phyloP scores from a whole-genome alignment of 768 basidiomycete genomes.

The Lactarius hengduanensis region DNA sequence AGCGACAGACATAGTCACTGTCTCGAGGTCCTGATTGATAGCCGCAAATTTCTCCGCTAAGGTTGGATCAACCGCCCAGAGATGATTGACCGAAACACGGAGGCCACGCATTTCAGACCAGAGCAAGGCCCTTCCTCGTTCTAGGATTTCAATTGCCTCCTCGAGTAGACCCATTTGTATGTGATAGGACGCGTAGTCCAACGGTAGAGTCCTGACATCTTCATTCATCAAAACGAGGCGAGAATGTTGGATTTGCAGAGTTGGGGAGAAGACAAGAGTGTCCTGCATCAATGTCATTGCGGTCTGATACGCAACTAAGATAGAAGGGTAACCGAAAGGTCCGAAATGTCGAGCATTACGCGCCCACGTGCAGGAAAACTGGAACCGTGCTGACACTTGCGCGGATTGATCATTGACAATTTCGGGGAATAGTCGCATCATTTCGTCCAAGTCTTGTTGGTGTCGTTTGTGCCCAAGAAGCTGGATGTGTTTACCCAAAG shows the following conservation, averaged over 20 bases:
- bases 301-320: not conserved
- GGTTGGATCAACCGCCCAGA: not conserved
- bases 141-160: not conserved
- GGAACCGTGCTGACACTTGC: not conserved
- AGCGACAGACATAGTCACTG: not conserved
- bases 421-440: not conserved
- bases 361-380: not conserved
- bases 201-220: not conserved
- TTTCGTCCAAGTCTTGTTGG: slow-evolving; percentile 2
- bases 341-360: fast-evolving
- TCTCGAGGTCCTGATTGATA: not conserved
- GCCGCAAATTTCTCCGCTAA: not conserved
- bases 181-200: not conserved
- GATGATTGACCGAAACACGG: not conserved
- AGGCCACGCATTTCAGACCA: slow-evolving; percentile 9
- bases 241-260: slow-evolving; percentile 11
- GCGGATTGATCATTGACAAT: not conserved
- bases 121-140: not conserved
- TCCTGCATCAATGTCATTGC: slow-evolving; percentile 13
- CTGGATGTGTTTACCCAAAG: not conserved
- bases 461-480: not conserved
- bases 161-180: not conserved
- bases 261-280: not conserved
- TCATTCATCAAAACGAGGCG: not conserved
- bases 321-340: not conserved